A percentile compares a stretch with the other conserved stretches of the same genome.
phyloP scores from a whole-genome alignment of 805 yeast genomes.

The Yamadazyma ubonensis region DNA sequence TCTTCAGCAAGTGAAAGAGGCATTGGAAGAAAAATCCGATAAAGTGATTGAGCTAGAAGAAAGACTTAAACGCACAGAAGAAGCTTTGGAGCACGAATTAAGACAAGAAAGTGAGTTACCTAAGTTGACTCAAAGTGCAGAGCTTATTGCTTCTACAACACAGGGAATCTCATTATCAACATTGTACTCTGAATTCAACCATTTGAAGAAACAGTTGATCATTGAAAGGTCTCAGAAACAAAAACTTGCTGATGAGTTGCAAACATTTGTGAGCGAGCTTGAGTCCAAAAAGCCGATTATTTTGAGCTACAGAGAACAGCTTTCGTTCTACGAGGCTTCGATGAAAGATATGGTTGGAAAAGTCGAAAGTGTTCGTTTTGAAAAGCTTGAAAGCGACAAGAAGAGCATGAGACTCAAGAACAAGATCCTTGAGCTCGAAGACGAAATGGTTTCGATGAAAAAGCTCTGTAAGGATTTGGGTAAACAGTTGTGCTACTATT shows the following conservation, averaged over 20 bases:
- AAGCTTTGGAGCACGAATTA: conserved; percentile 38
- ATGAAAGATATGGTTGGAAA: conserved; percentile 51
- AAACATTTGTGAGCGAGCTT: conserved; percentile 68
- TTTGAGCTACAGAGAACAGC: conserved; percentile 59
- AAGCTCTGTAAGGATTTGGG: conserved; percentile 72
- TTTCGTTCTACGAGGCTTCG: conserved; percentile 54
- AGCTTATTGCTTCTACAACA: conserved; percentile 43
- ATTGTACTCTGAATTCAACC: conserved; percentile 60
- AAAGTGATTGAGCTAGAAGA: conserved; percentile 35
- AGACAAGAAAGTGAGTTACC: conserved; percentile 41
- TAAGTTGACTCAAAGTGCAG: conserved; percentile 57
- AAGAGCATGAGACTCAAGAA: conserved; percentile 34
- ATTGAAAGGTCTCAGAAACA: conserved; percentile 72
- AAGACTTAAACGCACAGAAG: conserved; percentile 39
- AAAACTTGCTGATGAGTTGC: conserved; percentile 67
- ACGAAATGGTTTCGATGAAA: conserved; percentile 48
- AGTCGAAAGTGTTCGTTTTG: conserved; percentile 53
- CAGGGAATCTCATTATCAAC: conserved; percentile 63
- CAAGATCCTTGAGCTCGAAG: conserved; percentile 41
- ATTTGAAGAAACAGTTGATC: conserved; percentile 62
- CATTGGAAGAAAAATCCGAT: conserved; percentile 32
- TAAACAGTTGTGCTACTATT: conserved; percentile 72
- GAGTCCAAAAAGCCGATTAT: conserved; percentile 78
- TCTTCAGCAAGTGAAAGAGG: conserved; percentile 32
- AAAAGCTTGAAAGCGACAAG: conserved; percentile 44